Evolutionary conservation across 805 yeast genomes (phyloP).

Genomic region (Torulaspora indica): DNA sequence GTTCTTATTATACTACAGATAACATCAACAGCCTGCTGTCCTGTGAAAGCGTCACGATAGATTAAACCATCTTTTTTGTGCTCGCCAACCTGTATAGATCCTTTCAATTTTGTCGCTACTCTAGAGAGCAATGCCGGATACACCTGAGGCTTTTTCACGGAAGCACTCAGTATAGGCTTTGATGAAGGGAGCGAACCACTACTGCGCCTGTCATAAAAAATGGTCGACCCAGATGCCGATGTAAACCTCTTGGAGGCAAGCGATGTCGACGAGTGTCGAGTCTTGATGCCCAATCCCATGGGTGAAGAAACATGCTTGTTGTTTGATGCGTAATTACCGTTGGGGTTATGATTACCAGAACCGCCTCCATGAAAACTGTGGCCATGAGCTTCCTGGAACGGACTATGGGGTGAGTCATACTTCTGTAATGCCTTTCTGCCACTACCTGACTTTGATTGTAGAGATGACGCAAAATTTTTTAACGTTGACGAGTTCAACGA

Average conservation of each 20-base stretch:
- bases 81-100: constrained; percentile 63
- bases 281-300: constrained; percentile 40
- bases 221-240: constrained; percentile 29
- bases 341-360: constrained; percentile 4
- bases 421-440: constrained; percentile 47
- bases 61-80: constrained; percentile 86
- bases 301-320: constrained; percentile 12
- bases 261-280: constrained; percentile 45
- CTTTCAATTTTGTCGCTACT: constrained; percentile 76
- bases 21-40: constrained; percentile 89
- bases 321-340: constrained; percentile 7
- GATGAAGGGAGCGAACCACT: constrained; percentile 35
- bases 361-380: constrained; percentile 12
- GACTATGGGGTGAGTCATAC: constrained; percentile 33
- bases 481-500: constrained; percentile 36
- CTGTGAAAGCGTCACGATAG: constrained; percentile 90
- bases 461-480: constrained; percentile 31
- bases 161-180: constrained; percentile 44
- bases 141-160: constrained; percentile 54
- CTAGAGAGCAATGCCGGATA: constrained; percentile 86
- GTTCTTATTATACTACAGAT: constrained; percentile 81
- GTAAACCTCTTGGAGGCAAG: constrained; percentile 36
- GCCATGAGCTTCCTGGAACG: constrained; percentile 22
- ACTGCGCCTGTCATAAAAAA: constrained; percentile 21
- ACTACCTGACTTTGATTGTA: constrained; percentile 39